Percentiles rank a stretch among this genome's conserved stretches.
phyloP scores from a whole-genome alignment of 768 basidiomycete species.

The Hemileccinum rubropunctum region DNA sequence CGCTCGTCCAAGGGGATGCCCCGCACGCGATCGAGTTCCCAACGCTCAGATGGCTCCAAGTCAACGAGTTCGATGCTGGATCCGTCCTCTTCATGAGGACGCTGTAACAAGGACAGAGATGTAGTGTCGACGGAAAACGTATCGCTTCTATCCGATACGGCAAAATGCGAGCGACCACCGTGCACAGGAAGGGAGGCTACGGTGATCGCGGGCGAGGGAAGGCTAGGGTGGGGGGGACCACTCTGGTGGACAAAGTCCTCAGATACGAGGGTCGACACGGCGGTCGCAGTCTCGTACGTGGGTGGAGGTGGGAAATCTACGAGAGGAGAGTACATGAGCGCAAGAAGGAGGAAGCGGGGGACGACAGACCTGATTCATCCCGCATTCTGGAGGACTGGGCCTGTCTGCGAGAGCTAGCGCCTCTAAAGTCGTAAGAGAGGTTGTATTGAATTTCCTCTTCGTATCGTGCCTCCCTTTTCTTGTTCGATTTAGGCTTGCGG shows the following conservation, averaged over 20 bases:
- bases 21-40: conserved; percentile 44
- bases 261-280: conserved; percentile 42
- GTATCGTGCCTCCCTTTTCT: conserved; percentile 43
- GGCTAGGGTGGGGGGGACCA: conserved; percentile 24
- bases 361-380: conserved; percentile 32
- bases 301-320: conserved; percentile 71
- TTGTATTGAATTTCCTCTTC: conserved; percentile 44
- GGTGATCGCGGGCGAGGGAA: conserved; percentile 23
- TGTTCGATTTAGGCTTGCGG: conserved; percentile 36
- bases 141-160: conserved; percentile 24
- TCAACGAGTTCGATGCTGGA: conserved; percentile 55
- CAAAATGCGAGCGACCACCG: conserved; percentile 6
- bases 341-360: background rate
- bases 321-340: conserved; percentile 26
- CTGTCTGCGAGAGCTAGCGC: conserved; percentile 25
- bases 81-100: conserved; percentile 42
- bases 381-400: conserved; percentile 25
- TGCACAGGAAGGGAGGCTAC: conserved; percentile 24
- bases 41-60: conserved; percentile 39
- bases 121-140: conserved; percentile 19
- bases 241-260: conserved; percentile 36
- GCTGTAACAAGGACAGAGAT: conserved; percentile 15
- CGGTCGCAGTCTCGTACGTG: conserved; percentile 59
- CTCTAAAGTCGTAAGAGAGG: conserved; percentile 32
- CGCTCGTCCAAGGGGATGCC: conserved; percentile 44